Evolutionary conservation across 306 rosid species (phyloP).

Genomic region (Dryas alaskensis): DNA sequence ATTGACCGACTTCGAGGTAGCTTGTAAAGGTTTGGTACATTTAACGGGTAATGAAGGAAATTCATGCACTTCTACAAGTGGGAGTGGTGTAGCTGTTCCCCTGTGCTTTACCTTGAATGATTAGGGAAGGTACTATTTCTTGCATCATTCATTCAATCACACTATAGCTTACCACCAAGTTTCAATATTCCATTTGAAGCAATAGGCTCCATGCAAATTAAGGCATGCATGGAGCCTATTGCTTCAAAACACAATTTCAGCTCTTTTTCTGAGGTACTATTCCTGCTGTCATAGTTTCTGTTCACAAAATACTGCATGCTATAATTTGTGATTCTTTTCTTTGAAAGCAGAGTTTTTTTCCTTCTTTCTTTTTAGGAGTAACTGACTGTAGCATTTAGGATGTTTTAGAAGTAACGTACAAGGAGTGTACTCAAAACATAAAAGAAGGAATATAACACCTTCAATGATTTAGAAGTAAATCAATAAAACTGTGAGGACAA

Average conservation of each 20-base stretch:
- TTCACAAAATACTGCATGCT: neutral
- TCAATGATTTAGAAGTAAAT: neutral
- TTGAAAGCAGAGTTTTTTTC: neutral
- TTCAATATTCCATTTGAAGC: too few relatives aligned
- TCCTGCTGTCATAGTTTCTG: conserved; percentile 11
- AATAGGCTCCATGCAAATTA: conserved; percentile 37
- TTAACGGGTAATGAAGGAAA: neutral
- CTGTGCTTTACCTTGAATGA: too few relatives aligned
- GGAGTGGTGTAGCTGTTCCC: too few relatives aligned
- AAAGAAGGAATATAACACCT: neutral
- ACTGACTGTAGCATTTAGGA: neutral
- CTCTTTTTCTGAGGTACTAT: conserved; percentile 6
- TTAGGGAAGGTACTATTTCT: too few relatives aligned
- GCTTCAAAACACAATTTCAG: conserved; percentile 56
- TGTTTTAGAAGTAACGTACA: neutral
- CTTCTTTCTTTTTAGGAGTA: neutral
- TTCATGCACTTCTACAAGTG: neutral
- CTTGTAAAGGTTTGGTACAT: neutral
- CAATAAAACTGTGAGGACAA: neutral
- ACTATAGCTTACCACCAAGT: too few relatives aligned
- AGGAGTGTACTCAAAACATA: neutral
- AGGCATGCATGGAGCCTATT: conserved; percentile 81
- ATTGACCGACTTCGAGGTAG: neutral
- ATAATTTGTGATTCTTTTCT: neutral
- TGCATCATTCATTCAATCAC: too few relatives aligned